A percentile compares a stretch with the other conserved stretches of the same genome.
These are phyloP conservation scores for Heliosperma pusillum DNA, from an alignment of 148 eudicot species.

Conservation along the genomic window DNA sequence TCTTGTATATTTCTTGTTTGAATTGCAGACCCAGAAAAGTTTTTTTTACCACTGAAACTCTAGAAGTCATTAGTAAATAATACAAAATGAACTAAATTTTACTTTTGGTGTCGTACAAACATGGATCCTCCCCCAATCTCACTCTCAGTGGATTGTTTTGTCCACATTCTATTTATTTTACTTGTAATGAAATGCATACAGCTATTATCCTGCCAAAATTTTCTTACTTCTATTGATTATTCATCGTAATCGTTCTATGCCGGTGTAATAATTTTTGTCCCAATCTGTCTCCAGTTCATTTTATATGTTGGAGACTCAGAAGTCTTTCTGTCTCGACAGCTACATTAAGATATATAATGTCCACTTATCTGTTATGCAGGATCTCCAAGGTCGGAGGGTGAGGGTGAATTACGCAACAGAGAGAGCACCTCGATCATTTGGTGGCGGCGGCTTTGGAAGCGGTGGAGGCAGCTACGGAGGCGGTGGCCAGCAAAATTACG, in stretches of 20 bases:
- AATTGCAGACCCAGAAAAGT: neutral
- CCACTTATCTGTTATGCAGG: constrained; percentile 37
- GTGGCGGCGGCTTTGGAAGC: constrained; percentile 25
- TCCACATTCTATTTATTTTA: neutral
- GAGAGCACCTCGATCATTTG: constrained; percentile 45
- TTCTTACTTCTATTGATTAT: neutral
- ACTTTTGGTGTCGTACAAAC: no score
- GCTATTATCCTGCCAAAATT: neutral
- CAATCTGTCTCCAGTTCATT: neutral
- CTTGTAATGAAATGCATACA: neutral
- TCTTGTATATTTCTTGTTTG: neutral
- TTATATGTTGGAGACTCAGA: neutral
- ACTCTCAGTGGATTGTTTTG: neutral
- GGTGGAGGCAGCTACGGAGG: constrained; percentile 22
- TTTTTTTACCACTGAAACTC: no score
- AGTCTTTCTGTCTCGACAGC: neutral
- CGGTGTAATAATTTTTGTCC: neutral
- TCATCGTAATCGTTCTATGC: neutral
- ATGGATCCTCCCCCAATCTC: no score
- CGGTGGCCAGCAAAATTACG: constrained; percentile 24
- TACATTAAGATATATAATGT: neutral
- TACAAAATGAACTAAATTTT: no score
- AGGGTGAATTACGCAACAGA: constrained; percentile 75
- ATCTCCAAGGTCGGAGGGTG: constrained; percentile 69
- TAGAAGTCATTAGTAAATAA: no score